Evolutionary conservation across 2,329 filamentous ascomycete species (phyloP), one percentile per base, ranked within the genome.

Genomic region (Pestalotiopsis sp.): DNA sequence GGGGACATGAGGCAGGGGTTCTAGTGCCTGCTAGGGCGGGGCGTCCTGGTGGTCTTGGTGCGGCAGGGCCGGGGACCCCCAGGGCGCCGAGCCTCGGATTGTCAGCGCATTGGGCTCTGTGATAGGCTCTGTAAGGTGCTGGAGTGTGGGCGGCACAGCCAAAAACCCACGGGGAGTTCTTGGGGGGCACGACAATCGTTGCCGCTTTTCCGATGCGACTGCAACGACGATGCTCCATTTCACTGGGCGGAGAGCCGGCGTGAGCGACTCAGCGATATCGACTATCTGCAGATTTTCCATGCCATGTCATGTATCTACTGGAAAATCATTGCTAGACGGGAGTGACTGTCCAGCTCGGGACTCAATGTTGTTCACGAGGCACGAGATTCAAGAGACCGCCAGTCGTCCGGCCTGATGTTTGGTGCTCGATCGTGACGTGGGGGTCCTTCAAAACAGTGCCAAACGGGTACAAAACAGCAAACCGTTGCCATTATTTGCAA

Each of bases 181-280:
- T 64, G 61, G 41, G 59, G 60, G 27, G 39, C 23, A 25, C 23
- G 56, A 23, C 25, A 57, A 52, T 70, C 27, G 66, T 61, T 66
- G 65, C 62, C 68, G 60, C 67, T 72, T 56, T 39, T 56, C 64
- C 64, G 64, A 66, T 49, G 39, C 41, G 58, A 56, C 12, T 63
- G n/a, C 23, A 41, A 59, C 57, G 17, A 52, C 41, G 41, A 52
- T 52, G 31, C 27, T 36, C 36, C 31, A 62, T 36, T 41, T 20
- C 56, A 39, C 59, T 38, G 38, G 59, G 25, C 27, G 25, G 31
- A 59, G 13, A 14, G 14, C 57, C 27, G 36, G 25, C 59, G 59
- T n/a, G 36, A 36, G 57, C 57, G 27, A 52, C 17, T 52, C 45
- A 52, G 45, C 20, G 20, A 36, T 36, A 36, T 36, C 31, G 31